Evolutionary conservation across 257 asterid species (phyloP).

Genomic region (Solanum lignicaule): DNA sequence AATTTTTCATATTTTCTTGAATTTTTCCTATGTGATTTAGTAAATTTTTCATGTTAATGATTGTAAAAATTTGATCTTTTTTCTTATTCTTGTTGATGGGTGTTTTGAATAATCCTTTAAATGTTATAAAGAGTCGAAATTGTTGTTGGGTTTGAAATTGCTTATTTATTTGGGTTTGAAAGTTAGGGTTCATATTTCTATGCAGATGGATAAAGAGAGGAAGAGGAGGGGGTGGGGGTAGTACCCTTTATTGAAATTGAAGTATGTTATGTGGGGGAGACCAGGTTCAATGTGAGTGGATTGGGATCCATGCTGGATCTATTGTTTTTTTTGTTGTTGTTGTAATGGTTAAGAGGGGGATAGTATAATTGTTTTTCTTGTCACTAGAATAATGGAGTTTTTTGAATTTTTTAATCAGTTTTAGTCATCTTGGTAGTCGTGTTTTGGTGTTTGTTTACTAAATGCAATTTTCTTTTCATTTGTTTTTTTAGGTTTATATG

Average conservation of each 20-base stretch:
- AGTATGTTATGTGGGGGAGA: constrained; percentile 22
- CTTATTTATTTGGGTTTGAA: background rate
- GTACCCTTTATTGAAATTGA: background rate
- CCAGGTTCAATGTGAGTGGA: constrained; percentile 72
- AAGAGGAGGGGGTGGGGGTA: background rate
- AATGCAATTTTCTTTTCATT: constrained; percentile 9
- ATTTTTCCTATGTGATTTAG: background rate
- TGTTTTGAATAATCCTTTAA: background rate
- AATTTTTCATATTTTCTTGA: background rate
- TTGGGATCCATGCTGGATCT: constrained; percentile 93
- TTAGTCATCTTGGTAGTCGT: constrained; percentile 48
- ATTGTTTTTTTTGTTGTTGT: constrained; percentile 15
- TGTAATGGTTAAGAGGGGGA: constrained; percentile 5
- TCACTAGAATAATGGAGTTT: constrained; percentile 20
- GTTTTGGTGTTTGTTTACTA: constrained; percentile 30
- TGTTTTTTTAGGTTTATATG: constrained; percentile 35
- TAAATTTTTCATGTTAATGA: background rate
- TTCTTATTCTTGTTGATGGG: background rate
- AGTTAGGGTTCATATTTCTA: constrained; percentile 28
- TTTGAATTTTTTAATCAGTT: constrained; percentile 19
- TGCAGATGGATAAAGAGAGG: constrained; percentile 2
- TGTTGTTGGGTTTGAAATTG: constrained; percentile 23
- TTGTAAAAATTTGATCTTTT: constrained; percentile 6
- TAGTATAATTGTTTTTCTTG: constrained; percentile 29
- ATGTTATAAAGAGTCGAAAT: constrained; percentile 28